These are phyloP conservation scores for Mortierella sp. DNA, from an alignment of 371 early-diverging fungal species.

Conservation along the genomic window DNA sequence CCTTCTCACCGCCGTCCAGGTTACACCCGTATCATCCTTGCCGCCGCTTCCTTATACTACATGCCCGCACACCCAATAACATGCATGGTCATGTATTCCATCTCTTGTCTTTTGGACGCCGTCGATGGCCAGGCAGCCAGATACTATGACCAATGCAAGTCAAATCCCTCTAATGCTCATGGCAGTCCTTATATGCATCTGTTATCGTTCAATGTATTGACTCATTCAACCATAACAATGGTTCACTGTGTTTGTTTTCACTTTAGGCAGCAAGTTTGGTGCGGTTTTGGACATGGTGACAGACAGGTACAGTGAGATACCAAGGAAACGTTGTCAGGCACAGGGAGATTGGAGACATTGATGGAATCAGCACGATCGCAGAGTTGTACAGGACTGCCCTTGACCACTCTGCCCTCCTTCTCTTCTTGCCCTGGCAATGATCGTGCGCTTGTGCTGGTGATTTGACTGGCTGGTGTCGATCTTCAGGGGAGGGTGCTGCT, in stretches of 20 bases:
- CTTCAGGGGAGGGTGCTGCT: too few relatives aligned
- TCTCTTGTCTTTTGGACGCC: constrained; percentile 94
- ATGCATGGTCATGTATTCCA: constrained; percentile 81
- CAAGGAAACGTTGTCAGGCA: not conserved
- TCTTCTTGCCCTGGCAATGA: too few relatives aligned
- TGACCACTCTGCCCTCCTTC: too few relatives aligned
- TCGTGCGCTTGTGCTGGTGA: too few relatives aligned
- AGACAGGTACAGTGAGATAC: constrained; percentile 72
- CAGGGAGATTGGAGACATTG: too few relatives aligned
- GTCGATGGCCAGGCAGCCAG: constrained; percentile 96
- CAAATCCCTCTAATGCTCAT: not conserved
- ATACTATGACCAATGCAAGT: constrained; percentile 87
- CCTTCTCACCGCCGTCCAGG: constrained; percentile 60
- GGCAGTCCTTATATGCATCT: not conserved
- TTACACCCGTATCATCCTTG: constrained; percentile 87
- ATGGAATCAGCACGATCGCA: too few relatives aligned
- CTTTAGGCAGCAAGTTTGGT: constrained; percentile 90
- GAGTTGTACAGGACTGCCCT: too few relatives aligned
- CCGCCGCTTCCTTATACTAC: constrained; percentile 76
- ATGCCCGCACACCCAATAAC: constrained; percentile 77
- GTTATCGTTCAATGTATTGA: not conserved
- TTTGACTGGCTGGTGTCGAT: too few relatives aligned
- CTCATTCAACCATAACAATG: not conserved
- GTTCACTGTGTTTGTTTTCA: constrained; percentile 10
- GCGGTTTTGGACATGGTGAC: constrained; percentile 98